Conservation (phyloP, 2,329 filamentous ascomycete genomes). For the Ophiosphaerella korrae region DNA sequence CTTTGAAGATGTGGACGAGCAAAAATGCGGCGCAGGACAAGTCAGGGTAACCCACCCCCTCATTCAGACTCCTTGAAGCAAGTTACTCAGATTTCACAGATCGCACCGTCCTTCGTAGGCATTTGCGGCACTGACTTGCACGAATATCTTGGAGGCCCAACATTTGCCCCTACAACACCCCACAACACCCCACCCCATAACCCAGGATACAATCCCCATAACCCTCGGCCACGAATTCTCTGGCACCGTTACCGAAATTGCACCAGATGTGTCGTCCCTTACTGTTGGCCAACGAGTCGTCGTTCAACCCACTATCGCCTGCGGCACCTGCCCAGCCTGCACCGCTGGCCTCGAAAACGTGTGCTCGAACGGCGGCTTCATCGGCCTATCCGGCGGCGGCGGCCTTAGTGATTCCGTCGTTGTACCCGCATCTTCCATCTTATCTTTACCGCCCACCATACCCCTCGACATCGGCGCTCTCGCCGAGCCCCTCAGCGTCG, state of each 20-base stretch:
- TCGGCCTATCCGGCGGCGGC: conserved; percentile 58
- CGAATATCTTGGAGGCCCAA: conserved; percentile 58
- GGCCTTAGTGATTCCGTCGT: conserved; percentile 62
- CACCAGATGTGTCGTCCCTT: conserved; percentile 54
- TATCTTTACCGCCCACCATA: conserved; percentile 59
- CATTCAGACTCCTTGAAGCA: background rate
- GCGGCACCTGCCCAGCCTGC: conserved; percentile 63
- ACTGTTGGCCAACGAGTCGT: conserved; percentile 62
- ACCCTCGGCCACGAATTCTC: conserved; percentile 70
- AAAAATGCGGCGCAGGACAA: conserved; percentile 56
- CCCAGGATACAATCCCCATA: conserved; percentile 62
- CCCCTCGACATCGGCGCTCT: conserved; percentile 61
- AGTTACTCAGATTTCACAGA: conserved; percentile 21
- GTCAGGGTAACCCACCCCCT: conserved; percentile 45
- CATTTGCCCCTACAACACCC: conserved; percentile 56
- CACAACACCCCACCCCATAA: conserved; percentile 63
- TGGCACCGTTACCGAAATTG: conserved; percentile 65
- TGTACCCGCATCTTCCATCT: conserved; percentile 55
- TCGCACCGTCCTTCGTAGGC: conserved; percentile 56
- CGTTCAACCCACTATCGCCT: conserved; percentile 65
- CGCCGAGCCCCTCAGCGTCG: conserved; percentile 67
- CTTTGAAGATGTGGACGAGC: conserved; percentile 58
- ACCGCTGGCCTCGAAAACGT: conserved; percentile 60
- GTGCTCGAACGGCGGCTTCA: conserved; percentile 62
- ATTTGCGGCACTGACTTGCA: conserved; percentile 61